phyloP scores from a whole-genome alignment of 176 grass and related monocot species.

The Eragrostis curvula region DNA sequence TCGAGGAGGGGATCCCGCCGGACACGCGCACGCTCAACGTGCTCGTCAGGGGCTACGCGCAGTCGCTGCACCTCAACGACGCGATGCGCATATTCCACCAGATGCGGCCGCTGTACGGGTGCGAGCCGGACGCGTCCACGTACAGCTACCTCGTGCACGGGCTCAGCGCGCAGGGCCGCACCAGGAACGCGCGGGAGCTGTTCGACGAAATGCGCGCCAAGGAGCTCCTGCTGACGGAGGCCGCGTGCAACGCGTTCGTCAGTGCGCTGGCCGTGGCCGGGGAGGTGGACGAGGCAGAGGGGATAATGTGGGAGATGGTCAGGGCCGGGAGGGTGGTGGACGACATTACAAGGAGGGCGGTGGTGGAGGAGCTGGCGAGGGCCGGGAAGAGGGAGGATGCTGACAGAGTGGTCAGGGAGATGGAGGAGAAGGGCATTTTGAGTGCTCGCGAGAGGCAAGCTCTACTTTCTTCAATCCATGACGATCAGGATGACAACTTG shows the following conservation, averaged over 20 bases:
- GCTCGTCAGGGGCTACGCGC: constrained; percentile 71
- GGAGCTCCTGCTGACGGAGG: constrained; percentile 40
- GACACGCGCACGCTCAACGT: constrained; percentile 75
- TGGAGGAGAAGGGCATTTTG: constrained; percentile 56
- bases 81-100: constrained; percentile 81
- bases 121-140: constrained; percentile 65
- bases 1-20: constrained; percentile 66
- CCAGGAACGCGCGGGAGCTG: constrained; percentile 63
- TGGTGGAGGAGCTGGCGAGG: constrained; percentile 58
- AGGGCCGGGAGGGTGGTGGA: constrained; percentile 54
- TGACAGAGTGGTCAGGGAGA: constrained; percentile 43
- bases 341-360: constrained; percentile 51
- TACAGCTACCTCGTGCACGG: constrained; percentile 86
- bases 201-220: constrained; percentile 60
- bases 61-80: constrained; percentile 85
- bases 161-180: constrained; percentile 74
- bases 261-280: constrained; percentile 65
- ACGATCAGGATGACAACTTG: constrained; percentile 37
- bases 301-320: constrained; percentile 67
- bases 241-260: constrained; percentile 60
- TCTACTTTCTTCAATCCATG: constrained; percentile 42
- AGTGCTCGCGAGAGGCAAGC: constrained; percentile 22
- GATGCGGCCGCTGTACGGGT: constrained; percentile 68
- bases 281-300: constrained; percentile 43
- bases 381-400: constrained; percentile 47